phyloP scores from a whole-genome alignment of 495 filamentous ascomycete genomes.

The Penicillium salamii region DNA sequence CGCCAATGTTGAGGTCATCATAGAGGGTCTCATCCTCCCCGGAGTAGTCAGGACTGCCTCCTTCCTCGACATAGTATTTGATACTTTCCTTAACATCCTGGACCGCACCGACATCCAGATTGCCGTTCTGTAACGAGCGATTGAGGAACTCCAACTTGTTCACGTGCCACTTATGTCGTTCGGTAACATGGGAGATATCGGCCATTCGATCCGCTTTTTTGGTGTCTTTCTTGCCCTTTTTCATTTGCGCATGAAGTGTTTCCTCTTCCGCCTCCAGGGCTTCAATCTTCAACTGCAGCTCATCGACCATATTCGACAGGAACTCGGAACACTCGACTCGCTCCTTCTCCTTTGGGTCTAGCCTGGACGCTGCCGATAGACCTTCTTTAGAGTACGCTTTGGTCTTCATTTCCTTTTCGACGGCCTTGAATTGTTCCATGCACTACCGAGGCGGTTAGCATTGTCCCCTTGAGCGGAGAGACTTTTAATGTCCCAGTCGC shows the following conservation, averaged over 20 bases:
- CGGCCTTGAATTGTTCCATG: constrained; percentile 99
- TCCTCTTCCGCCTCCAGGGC: constrained; percentile 88
- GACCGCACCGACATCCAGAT: constrained; percentile 81
- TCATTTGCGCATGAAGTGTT: constrained; percentile 78
- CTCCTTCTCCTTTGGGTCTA: constrained; percentile 93
- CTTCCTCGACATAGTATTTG: constrained; percentile 90
- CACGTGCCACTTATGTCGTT: constrained; percentile 96
- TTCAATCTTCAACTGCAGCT: constrained; percentile 90
- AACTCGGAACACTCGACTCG: constrained; percentile 85
- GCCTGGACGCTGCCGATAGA: constrained; percentile 79
- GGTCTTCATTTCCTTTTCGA: constrained; percentile 99
- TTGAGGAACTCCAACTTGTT: constrained; percentile 87
- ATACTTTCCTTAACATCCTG: constrained; percentile 86
- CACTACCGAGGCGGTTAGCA: constrained; percentile 59
- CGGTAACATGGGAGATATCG: constrained; percentile 77
- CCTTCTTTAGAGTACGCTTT: constrained; percentile 99
- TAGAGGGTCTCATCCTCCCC: constrained; percentile 92
- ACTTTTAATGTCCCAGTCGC: too few relatives aligned
- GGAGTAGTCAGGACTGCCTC: constrained; percentile 77
- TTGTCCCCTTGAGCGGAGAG: not conserved
- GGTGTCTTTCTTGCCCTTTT: constrained; percentile 86
- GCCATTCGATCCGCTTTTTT: constrained; percentile 82
- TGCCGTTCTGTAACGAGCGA: constrained; percentile 87
- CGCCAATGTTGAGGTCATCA: constrained; percentile 87
- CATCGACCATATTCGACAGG: constrained; percentile 81